phyloP scores from a whole-genome alignment of 192 early-diverging fungal genomes.

The Coemansia sp. region DNA sequence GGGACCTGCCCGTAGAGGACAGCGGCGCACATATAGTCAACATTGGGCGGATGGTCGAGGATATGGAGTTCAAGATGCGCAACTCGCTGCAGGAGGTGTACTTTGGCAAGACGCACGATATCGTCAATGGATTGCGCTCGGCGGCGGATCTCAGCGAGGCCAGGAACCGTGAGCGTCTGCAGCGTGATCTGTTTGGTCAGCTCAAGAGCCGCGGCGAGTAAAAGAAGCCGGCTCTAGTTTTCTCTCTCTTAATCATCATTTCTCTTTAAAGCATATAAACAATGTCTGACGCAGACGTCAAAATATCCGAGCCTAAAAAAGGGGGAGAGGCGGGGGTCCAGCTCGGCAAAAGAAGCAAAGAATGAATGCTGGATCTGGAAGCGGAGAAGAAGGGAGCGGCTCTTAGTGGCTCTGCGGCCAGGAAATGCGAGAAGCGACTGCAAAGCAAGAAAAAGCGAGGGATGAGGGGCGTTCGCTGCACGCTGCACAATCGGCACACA shows the following conservation, averaged over 20 bases:
- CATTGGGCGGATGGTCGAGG: constrained; percentile 95
- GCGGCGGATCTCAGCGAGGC: constrained; percentile 74
- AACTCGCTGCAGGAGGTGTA: constrained; percentile 93
- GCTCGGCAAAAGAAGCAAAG: background rate
- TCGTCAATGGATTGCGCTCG: constrained; percentile 90
- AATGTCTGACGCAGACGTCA: background rate
- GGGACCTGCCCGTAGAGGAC: constrained; percentile 75
- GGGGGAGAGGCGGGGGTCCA: background rate
- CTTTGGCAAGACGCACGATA: constrained; percentile 97
- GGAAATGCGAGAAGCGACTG: no score
- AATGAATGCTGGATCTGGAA: background rate
- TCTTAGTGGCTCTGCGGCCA: background rate
- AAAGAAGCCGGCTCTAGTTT: constrained; percentile 17
- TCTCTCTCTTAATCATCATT: no score
- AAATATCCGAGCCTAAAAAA: background rate
- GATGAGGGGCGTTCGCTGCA: background rate
- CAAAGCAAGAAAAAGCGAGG: background rate
- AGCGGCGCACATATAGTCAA: constrained; percentile 84
- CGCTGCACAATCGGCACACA: background rate
- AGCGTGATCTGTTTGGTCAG: constrained; percentile 76
- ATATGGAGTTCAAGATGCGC: constrained; percentile 98
- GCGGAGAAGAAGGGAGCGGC: background rate
- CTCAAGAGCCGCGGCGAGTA: constrained; percentile 60
- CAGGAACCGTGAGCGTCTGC: constrained; percentile 75
- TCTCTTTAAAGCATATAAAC: background rate